Evolutionary conservation across 2,329 filamentous ascomycete species (phyloP), one percentile per base, ranked within the genome.

Genomic region (Immersiporthe knoxdaviesiana): DNA sequence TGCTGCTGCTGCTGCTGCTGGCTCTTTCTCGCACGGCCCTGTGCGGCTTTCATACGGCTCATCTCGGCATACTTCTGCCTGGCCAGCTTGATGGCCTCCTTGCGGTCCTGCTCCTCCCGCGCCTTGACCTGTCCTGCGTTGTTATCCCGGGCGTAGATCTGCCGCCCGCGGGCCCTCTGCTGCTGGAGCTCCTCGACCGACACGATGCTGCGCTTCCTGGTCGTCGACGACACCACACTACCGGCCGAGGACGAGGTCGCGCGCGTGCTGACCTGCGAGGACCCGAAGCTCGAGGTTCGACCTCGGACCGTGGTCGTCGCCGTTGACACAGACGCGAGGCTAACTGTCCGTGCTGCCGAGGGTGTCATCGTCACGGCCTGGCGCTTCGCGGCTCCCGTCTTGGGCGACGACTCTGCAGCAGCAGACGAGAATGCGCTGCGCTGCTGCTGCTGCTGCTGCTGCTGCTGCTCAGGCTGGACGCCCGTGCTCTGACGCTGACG

Each of bases 41-140:
- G 88, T 75, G 89, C 87, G 14, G 87, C 87, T 87, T 85, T 82
- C 75, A 83, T 81, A 66, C 88, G 83, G 66, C 87, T 88, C 74
- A 85, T 82, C 77, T 90, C 87, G 12, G 88, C 88, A 32, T 88
- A 88, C 74, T 88, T 81, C 73, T 88, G 84, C 59, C 88, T 81
- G 10, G 88, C 87, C 67, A 81, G 74, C 74, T 84, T 87, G 18
- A 87, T 84, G 50, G 82, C 80, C 62, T 79, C 77, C 73, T 90
- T 87, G 44, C 87, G 83, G 70, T 87, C 85, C 11, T 81, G 81
- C 73, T 81, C 84, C 75, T 88, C 87, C 12, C 81, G 81, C 71
- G 87, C 84, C 63, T 83, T 83, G 60, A 84, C 84, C 56, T 81
- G 80, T 1, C 77, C 76, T 70, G 79, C 79, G 65, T 78, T 79